These are phyloP conservation scores for Arabidopsis lyrata DNA, from an alignment of 441 rosid genomes.

Conservation along the genomic window DNA sequence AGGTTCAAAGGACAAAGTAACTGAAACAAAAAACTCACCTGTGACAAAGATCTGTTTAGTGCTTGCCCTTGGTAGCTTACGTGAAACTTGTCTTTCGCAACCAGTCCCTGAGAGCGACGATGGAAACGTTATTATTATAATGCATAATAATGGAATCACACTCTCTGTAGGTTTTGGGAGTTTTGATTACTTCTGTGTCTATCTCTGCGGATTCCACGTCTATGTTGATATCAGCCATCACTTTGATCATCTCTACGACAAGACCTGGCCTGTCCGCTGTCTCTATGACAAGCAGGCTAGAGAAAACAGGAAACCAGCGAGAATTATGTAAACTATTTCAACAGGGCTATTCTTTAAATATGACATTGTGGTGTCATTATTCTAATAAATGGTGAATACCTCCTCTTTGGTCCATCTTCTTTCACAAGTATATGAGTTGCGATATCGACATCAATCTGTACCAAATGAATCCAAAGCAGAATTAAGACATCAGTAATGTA, in stretches of 20 bases:
- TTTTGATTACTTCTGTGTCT: slow-evolving; percentile 64
- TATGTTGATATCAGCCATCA: slow-evolving; percentile 67
- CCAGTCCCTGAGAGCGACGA: slow-evolving; percentile 59
- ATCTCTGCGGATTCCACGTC: slow-evolving; percentile 79
- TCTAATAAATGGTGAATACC: slow-evolving; percentile 50
- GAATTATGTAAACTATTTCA: neutral
- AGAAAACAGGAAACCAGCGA: slow-evolving; percentile 17
- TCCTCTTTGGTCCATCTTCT: slow-evolving; percentile 87
- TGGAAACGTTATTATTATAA: neutral
- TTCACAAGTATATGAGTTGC: slow-evolving; percentile 75
- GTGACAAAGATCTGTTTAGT: slow-evolving; percentile 71
- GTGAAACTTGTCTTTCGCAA: slow-evolving; percentile 77
- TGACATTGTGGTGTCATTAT: slow-evolving; percentile 26
- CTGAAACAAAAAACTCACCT: slow-evolving; percentile 52
- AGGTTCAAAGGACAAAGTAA: neutral
- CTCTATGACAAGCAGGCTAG: slow-evolving; percentile 69
- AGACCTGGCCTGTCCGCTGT: slow-evolving; percentile 83
- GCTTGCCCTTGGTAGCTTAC: slow-evolving; percentile 85
- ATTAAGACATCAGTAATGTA: slow-evolving; percentile 6
- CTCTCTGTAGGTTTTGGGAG: neutral
- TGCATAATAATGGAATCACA: slow-evolving; percentile 7
- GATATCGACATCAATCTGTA: slow-evolving; percentile 90
- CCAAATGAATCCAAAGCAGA: slow-evolving; percentile 30
- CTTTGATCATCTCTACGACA: slow-evolving; percentile 68
- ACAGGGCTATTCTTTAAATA: neutral